phyloP scores from a whole-genome alignment of 2,329 filamentous ascomycete species.

The Aspergillus fumigatiaffinis region DNA sequence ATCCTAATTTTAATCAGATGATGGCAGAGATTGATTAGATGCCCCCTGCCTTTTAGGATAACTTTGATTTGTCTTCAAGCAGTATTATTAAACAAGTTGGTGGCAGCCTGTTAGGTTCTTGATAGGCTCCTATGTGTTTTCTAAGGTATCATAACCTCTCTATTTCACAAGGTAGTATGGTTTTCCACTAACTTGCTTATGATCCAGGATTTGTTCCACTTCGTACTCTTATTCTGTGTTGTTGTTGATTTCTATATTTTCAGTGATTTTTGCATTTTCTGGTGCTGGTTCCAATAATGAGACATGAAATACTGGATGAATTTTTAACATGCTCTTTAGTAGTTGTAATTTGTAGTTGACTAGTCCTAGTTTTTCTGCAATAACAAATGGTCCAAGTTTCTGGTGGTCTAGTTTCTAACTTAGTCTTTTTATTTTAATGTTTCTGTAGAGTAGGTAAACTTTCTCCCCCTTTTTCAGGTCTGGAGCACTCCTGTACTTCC shows the following conservation, averaged over 20 bases:
- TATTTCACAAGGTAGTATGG: slow-evolving; percentile 1
- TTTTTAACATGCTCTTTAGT: neutral
- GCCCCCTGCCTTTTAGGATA: no score
- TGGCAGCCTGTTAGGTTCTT: slow-evolving; percentile 4
- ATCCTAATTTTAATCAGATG: no score
- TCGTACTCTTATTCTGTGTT: neutral
- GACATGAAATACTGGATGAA: slow-evolving; percentile 3
- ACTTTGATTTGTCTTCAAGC: no score
- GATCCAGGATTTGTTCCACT: neutral
- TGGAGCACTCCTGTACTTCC: neutral
- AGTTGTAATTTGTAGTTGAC: neutral
- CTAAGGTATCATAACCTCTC: neutral
- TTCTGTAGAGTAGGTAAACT: neutral
- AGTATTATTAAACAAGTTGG: no score
- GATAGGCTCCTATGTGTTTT: slow-evolving; percentile 9
- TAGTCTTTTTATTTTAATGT: slow-evolving; percentile 3
- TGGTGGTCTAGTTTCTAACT: slow-evolving; percentile 1
- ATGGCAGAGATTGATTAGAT: no score
- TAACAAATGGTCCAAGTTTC: neutral
- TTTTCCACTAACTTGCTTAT: neutral
- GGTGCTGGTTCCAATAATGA: neutral
- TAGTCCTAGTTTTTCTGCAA: slow-evolving; percentile 1
- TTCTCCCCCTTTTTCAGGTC: no score
- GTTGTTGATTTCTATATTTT: neutral
- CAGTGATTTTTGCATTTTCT: neutral